Percentiles rank a stretch among this genome's conserved stretches.
Conservation (phyloP, 2,329 filamentous ascomycete species). For the Ascochyta pisi region DNA sequence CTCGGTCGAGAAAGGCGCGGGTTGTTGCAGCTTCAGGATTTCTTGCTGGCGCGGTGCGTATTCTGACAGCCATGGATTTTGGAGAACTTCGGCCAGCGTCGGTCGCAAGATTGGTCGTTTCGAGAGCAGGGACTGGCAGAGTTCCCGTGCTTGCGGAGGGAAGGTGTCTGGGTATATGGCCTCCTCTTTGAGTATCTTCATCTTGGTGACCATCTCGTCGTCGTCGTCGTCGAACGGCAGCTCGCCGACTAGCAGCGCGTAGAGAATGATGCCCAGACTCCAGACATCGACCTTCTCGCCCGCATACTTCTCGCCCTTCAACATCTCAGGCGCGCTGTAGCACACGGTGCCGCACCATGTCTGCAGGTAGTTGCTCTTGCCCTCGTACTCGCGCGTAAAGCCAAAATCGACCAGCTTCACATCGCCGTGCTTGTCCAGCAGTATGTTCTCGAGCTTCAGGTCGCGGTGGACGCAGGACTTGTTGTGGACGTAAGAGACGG, state of each 20-base stretch:
- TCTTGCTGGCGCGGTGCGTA: constrained; percentile 87
- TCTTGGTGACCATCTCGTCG: constrained; percentile 84
- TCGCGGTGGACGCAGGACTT: constrained; percentile 97
- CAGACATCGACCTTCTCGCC: constrained; percentile 98
- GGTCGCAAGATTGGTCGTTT: constrained; percentile 88
- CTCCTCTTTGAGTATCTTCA: constrained; percentile 83
- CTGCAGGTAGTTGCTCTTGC: constrained; percentile 90
- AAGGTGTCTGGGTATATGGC: constrained; percentile 84
- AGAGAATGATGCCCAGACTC: constrained; percentile 86
- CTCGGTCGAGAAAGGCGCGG: constrained; percentile 81
- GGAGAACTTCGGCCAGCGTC: constrained; percentile 81
- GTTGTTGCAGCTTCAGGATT: constrained; percentile 82
- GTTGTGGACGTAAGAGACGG: constrained; percentile 92
- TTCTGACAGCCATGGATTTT: constrained; percentile 86
- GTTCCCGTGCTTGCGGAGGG: constrained; percentile 74
- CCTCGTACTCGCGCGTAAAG: constrained; percentile 96
- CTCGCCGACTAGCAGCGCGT: constrained; percentile 81
- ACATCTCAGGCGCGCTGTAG: constrained; percentile 97
- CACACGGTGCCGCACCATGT: constrained; percentile 98
- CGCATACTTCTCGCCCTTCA: constrained; percentile 97
- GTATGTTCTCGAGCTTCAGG: constrained; percentile 93
- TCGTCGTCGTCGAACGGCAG: constrained; percentile 97
- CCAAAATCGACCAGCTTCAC: constrained; percentile 98
- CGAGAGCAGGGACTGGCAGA: constrained; percentile 83
- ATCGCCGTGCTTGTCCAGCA: constrained; percentile 95